Evolutionary conservation across 257 asterid species (phyloP), one percentile per base, ranked within the genome.

Genomic region (Scutellaria barbata): DNA sequence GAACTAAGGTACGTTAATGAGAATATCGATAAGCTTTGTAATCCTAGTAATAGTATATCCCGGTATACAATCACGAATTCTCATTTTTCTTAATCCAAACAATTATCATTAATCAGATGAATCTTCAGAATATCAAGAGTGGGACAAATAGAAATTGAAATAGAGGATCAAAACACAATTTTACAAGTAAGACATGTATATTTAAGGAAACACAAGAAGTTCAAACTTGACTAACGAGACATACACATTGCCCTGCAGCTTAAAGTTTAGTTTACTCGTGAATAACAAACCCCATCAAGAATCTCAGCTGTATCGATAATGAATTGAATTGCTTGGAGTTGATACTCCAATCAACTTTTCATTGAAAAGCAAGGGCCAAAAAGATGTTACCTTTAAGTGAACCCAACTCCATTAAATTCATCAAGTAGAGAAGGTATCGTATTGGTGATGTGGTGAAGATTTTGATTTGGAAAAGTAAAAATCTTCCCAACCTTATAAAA

Each of bases 401-500:
- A 20, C 59, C 62, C 40, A 51, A 16, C 41, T 18, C 40, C 42
- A 20, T 69, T 51, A 50, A 13, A 51, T 66, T 40, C 62, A 47
- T 16, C 16, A 62, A 62, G 37, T 40, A n/a, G 37, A 40, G 69
- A 3, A 43, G 25, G 55, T 35, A 30, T 25, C 33, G 30, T n/a
- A n/a, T n/a, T n/a, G n/a, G n/a, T 10, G 50, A 70, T 45, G 46
- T 20, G 67, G 14, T 70, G 14, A 70, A 30, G 59, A 70, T 70
- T 59, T 59, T 41, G 37, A 59, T 16, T 8, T 6, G 39, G 30
- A 20, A 48, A 59, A 48, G 51, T 7, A 45, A 9, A 43, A 9
- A 43, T 25, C n/a, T 8, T 30, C 74, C 74, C 37, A 69, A 22
- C 74, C 57, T 25, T 8, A 22, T 45, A 5, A 70, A 43, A 40